phyloP scores from a whole-genome alignment of 495 filamentous ascomycete genomes.

The Entonaema liquescens region DNA sequence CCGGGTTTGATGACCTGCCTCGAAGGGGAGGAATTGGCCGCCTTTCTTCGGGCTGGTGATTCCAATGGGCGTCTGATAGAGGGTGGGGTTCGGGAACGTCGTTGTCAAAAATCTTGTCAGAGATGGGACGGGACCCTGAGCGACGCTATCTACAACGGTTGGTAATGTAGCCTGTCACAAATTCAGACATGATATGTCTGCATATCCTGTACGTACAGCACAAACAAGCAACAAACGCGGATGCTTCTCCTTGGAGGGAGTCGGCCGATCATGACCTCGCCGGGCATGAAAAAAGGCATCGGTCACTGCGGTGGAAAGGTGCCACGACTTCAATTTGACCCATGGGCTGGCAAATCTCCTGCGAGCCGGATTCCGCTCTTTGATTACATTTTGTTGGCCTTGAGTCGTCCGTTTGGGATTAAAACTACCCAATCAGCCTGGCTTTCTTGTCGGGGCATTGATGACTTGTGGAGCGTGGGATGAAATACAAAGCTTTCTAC shows the following conservation, averaged over 20 bases:
- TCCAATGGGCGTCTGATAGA: slow-evolving; percentile 23
- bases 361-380: slow-evolving; percentile 32
- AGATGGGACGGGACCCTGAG: slow-evolving; percentile 14
- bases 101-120: slow-evolving; percentile 14
- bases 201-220: slow-evolving; percentile 39
- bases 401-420: slow-evolving; percentile 34
- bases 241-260: slow-evolving; percentile 38
- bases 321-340: slow-evolving; percentile 39
- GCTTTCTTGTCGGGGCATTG: slow-evolving; percentile 24
- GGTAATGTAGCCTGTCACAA: slow-evolving; percentile 26
- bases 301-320: slow-evolving; percentile 38
- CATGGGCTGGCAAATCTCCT: slow-evolving; percentile 33
- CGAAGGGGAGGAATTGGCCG: slow-evolving; percentile 33
- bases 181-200: slow-evolving; percentile 20
- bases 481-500: slow-evolving; percentile 37
- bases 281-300: slow-evolving; percentile 29
- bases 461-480: slow-evolving; percentile 38
- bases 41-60: slow-evolving; percentile 29
- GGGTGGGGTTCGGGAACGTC: slow-evolving; percentile 23
- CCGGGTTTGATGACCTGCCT: slow-evolving; percentile 41
- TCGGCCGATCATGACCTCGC: slow-evolving; percentile 39
- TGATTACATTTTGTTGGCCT: slow-evolving; percentile 30
- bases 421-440: slow-evolving; percentile 32
- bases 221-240: slow-evolving; percentile 41
- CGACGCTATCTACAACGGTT: slow-evolving; percentile 27